Evolutionary conservation across 2,329 filamentous ascomycete genomes (phyloP).

Genomic region (Cercospora brassicicola): DNA sequence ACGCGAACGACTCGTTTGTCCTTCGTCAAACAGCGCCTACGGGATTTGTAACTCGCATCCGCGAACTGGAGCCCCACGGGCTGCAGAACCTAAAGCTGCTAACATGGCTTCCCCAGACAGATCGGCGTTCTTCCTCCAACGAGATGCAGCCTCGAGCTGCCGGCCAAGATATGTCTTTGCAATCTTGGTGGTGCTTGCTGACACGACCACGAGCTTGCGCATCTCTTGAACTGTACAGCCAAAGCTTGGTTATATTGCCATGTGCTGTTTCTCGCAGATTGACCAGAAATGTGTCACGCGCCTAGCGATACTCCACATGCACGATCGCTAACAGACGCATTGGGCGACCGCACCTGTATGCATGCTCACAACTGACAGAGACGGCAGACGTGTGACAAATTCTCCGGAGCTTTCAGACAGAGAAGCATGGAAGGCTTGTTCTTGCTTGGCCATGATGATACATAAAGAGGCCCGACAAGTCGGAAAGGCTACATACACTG

Average conservation of each 20-base stretch:
- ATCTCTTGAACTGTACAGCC: background rate
- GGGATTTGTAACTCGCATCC: background rate
- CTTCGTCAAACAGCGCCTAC: background rate
- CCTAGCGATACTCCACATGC: background rate
- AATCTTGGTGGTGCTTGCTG: slow-evolving; percentile 5
- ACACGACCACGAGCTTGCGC: slow-evolving; percentile 8
- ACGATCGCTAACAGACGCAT: background rate
- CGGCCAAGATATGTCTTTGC: background rate
- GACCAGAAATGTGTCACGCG: background rate
- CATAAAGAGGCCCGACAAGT: background rate
- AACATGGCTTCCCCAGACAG: background rate
- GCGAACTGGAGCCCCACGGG: background rate
- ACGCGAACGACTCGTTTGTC: background rate
- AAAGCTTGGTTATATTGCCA: slow-evolving; percentile 8
- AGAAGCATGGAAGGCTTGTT: background rate
- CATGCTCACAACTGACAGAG: background rate
- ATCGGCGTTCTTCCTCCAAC: slow-evolving; percentile 14
- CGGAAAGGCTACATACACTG: background rate
- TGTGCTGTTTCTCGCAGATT: background rate
- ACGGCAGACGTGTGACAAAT: background rate
- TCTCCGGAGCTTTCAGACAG: background rate
- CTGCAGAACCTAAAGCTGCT: background rate
- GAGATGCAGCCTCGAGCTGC: background rate
- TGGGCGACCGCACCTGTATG: background rate
- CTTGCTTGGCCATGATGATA: background rate